A percentile compares a stretch with the other conserved stretches of the same genome.
phyloP scores from a whole-genome alignment of 495 filamentous ascomycete genomes.

The Friedmanniomyces simplex region DNA sequence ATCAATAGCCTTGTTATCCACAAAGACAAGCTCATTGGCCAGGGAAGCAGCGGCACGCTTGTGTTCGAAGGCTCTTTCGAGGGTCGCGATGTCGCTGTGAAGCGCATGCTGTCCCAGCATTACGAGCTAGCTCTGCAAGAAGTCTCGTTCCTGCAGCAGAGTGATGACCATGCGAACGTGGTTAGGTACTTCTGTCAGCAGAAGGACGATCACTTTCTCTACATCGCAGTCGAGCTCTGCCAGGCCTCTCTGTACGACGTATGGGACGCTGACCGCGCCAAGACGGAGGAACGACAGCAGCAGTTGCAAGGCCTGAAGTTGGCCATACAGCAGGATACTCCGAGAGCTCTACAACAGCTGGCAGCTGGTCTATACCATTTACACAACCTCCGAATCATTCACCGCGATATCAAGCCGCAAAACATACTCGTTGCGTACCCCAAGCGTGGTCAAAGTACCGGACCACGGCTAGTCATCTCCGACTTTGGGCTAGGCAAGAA shows the following conservation, averaged over 20 bases:
- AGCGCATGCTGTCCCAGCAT: constrained; percentile 90
- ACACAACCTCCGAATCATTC: constrained; percentile 86
- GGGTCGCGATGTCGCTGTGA: constrained; percentile 86
- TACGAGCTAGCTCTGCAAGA: constrained; percentile 94
- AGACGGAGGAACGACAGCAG: constrained; percentile 17
- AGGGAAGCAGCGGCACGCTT: constrained; percentile 35
- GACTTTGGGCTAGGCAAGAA: constrained; percentile 98
- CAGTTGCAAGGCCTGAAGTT: constrained; percentile 37
- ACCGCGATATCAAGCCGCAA: constrained; percentile 93
- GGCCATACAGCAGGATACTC: constrained; percentile 46
- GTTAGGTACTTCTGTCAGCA: constrained; percentile 93
- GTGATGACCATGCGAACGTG: constrained; percentile 91
- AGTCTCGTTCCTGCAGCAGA: constrained; percentile 77
- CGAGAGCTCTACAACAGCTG: constrained; percentile 70
- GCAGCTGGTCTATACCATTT: constrained; percentile 77
- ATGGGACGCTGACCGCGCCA: constrained; percentile 17
- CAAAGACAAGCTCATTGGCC: constrained; percentile 31
- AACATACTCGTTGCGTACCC: constrained; percentile 74
- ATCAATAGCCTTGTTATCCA: constrained; percentile 34
- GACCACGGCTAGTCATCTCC: constrained; percentile 76
- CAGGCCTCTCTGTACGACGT: constrained; percentile 79
- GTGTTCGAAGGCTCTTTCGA: constrained; percentile 36
- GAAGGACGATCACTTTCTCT: constrained; percentile 79
- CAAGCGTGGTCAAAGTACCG: constrained; percentile 36
- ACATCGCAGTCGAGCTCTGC: constrained; percentile 94